These are phyloP conservation scores for Sugiyamaella castrensis DNA, from an alignment of 1,139 yeast genomes.

Conservation along the genomic window DNA sequence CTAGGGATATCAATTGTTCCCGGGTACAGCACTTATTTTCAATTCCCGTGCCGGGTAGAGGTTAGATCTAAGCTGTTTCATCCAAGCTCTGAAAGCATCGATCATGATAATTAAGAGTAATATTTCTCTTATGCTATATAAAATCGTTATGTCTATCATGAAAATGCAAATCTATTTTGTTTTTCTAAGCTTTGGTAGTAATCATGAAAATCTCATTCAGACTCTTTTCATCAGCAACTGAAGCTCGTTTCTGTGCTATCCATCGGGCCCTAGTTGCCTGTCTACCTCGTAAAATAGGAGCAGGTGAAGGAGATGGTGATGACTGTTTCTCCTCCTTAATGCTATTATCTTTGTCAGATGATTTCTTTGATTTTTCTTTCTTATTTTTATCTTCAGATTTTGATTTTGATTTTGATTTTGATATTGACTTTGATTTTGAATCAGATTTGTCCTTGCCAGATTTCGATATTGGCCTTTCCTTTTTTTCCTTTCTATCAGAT, in stretches of 20 bases:
- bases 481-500: slow-evolving; percentile 35
- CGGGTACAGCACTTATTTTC: too few relatives aligned
- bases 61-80: too few relatives aligned
- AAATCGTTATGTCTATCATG: not conserved
- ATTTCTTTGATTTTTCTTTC: slow-evolving; percentile 30
- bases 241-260: slow-evolving; percentile 85
- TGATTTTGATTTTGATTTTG: slow-evolving; percentile 19
- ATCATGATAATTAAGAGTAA: too few relatives aligned
- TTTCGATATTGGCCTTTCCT: slow-evolving; percentile 34
- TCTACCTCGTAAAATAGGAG: slow-evolving; percentile 54
- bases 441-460: slow-evolving; percentile 26
- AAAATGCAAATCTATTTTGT: not conserved
- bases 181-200: slow-evolving; percentile 9
- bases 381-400: slow-evolving; percentile 19
- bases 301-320: slow-evolving; percentile 23
- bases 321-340: slow-evolving; percentile 28
- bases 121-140: too few relatives aligned
- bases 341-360: too few relatives aligned
- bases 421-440: slow-evolving; percentile 33
- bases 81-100: too few relatives aligned
- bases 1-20: too few relatives aligned
- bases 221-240: slow-evolving; percentile 84
- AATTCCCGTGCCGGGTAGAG: too few relatives aligned
- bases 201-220: slow-evolving; percentile 92
- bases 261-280: slow-evolving; percentile 79